Base-by-base conservation (phyloP, 2,329 filamentous ascomycete species). In the Monosporascus sp. region DNA sequence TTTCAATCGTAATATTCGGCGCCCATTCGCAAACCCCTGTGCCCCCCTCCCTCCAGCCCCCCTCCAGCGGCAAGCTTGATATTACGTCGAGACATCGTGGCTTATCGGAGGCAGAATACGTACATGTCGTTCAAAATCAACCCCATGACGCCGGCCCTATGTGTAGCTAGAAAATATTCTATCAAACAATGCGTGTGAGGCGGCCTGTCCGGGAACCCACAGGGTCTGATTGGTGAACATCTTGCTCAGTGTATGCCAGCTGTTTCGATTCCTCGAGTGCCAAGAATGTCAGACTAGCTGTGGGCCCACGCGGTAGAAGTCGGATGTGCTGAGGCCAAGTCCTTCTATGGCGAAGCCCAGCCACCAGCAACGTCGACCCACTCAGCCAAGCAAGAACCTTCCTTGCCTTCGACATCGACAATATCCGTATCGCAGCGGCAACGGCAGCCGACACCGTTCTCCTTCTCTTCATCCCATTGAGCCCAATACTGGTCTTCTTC, bases 401-500 rank as follows among this genome's bases (percentile, higher is more conserved):
- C 89, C 73, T 97, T 99, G 71, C 91, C 92, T 75, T 99, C 94
- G 25, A 99, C 92, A 67, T 99, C 94, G 50, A 93, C 90, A 67
- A 97, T 95, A 68, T 99, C 94, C 4, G 91, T 97, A 67, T 99
- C 94, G 71, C 94, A 99, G 68, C 88, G 87, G 77, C 94, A 99
- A 65, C 94, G 85, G 75, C 94, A 99, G 38, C 94, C 94, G 8
- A 99, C 92, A 38, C 94, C 94, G 63, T 97, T 97, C 74, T 97
- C 92, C 75, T 94, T 92, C 61, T 88, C 87, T 6, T 85, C 75
- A 68, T 99, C 94, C 72, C 85, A 90, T 41, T 84, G 83, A 52
- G 90, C 91, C 92, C 93, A 99, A 75, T 97, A 99, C 59, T 92
- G 88, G 66, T 97, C 94, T 72, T 99, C 94, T 70, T 96, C 91